Evolutionary conservation across 345 rosid species (phyloP).

Genomic region (Ailanthus altissimus): DNA sequence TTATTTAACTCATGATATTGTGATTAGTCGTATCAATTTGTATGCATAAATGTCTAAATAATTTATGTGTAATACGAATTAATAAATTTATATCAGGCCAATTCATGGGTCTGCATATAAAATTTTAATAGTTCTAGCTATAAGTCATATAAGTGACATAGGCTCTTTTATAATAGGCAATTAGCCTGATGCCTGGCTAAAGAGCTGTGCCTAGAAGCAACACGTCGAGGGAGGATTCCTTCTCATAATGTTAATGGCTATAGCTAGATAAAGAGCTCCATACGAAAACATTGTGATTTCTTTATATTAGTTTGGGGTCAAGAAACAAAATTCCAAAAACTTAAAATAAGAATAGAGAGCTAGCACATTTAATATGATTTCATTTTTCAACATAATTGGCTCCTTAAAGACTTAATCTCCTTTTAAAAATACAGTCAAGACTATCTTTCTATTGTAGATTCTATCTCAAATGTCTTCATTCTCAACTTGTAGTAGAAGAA

Average conservation of each 20-base stretch:
- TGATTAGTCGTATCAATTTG: no score
- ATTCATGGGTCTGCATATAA: no score
- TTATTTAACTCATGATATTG: no score
- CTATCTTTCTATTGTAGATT: slow-evolving; percentile 24
- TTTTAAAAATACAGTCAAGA: not conserved
- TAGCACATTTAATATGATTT: slow-evolving; percentile 1
- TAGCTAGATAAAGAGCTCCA: no score
- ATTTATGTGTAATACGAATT: no score
- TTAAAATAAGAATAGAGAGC: slow-evolving; percentile 21
- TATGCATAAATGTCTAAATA: no score
- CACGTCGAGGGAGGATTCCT: not conserved
- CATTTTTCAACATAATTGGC: slow-evolving; percentile 25
- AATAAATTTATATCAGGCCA: no score
- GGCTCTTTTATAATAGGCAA: no score
- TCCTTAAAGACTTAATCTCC: not conserved
- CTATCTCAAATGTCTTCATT: slow-evolving; percentile 35
- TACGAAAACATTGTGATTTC: not conserved
- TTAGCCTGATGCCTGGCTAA: no score
- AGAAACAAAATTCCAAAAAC: slow-evolving; percentile 28
- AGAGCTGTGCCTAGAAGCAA: not conserved
- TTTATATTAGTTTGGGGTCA: slow-evolving; percentile 13
- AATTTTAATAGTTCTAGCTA: no score
- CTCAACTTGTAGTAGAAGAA: slow-evolving; percentile 29
- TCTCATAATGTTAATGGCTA: no score
- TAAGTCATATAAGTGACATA: no score